A percentile compares a stretch with the other conserved stretches of the same genome.
Evolutionary conservation across 2,329 filamentous ascomycete species (phyloP).

Genomic region (Penicillium sp.): DNA sequence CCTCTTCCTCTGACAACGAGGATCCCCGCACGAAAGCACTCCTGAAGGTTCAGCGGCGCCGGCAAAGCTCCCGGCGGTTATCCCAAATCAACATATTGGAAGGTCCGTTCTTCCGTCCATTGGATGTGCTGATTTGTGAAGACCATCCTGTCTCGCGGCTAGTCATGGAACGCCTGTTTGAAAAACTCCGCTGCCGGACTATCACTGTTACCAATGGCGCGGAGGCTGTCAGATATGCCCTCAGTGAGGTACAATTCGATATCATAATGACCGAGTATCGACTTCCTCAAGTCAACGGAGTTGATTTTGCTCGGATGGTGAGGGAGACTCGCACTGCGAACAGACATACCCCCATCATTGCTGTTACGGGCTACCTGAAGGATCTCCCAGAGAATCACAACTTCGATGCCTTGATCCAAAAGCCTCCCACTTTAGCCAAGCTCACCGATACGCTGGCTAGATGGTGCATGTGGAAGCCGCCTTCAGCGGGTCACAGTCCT

Average conservation of each 20-base stretch:
- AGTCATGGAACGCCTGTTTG: conserved; percentile 97
- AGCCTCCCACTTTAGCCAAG: conserved; percentile 90
- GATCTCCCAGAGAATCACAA: conserved; percentile 92
- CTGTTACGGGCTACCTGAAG: conserved; percentile 96
- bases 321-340: conserved; percentile 95
- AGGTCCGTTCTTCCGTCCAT: conserved; percentile 78
- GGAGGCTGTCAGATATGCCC: conserved; percentile 87
- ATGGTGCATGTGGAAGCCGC: conserved; percentile 90
- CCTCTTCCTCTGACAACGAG: conserved; percentile 96
- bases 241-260: conserved; percentile 97
- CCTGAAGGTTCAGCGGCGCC: conserved; percentile 82
- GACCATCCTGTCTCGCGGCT: conserved; percentile 94
- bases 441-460: conserved; percentile 81
- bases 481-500: conserved; percentile 55
- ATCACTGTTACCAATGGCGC: conserved; percentile 87
- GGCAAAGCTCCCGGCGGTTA: conserved; percentile 91
- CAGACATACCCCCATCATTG: conserved; percentile 88
- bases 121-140: conserved; percentile 95
- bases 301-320: conserved; percentile 96
- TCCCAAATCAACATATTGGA: conserved; percentile 86
- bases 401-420: conserved; percentile 93
- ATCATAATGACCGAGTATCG: conserved; percentile 98
- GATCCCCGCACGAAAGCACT: conserved; percentile 86
- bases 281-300: conserved; percentile 88
- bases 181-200: conserved; percentile 91